These are phyloP conservation scores for Fusarium euwallaceae DNA, from an alignment of 2,329 filamentous ascomycete genomes.

Conservation along the genomic window DNA sequence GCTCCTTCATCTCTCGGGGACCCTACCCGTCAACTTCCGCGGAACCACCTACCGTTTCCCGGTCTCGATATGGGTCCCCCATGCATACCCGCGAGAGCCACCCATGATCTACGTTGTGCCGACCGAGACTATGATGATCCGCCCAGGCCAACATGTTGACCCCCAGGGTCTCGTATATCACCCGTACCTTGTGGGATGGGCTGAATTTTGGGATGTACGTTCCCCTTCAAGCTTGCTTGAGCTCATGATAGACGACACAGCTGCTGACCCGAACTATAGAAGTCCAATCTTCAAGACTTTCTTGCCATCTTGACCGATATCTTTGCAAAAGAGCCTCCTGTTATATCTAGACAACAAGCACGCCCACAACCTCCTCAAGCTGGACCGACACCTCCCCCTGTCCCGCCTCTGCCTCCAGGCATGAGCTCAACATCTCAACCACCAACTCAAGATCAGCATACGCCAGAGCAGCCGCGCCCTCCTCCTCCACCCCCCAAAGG, in stretches of 20 bases:
- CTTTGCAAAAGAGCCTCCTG: constrained; percentile 94
- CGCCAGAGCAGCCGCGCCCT: constrained; percentile 52
- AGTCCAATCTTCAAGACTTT: constrained; percentile 87
- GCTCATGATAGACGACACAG: neutral
- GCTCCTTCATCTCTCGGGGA: constrained; percentile 87
- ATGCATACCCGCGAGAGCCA: constrained; percentile 86
- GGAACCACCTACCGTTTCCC: constrained; percentile 93
- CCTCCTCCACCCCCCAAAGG: constrained; percentile 70
- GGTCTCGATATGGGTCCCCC: constrained; percentile 91
- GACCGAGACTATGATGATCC: constrained; percentile 87
- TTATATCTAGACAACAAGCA: constrained; percentile 78
- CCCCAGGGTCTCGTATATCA: constrained; percentile 95
- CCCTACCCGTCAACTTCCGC: constrained; percentile 90
- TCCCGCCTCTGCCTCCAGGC: constrained; percentile 80
- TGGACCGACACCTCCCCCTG: constrained; percentile 68
- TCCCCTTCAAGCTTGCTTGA: neutral
- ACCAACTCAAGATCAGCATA: constrained; percentile 51
- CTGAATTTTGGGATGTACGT: constrained; percentile 88
- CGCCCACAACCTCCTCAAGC: constrained; percentile 50
- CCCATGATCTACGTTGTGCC: constrained; percentile 92
- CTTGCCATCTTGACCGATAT: constrained; percentile 85
- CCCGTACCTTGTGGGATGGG: constrained; percentile 93
- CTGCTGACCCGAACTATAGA: constrained; percentile 60
- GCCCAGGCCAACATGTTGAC: constrained; percentile 94
- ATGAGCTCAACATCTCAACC: constrained; percentile 59